A percentile compares a stretch with the other conserved stretches of the same genome.
Evolutionary conservation across 176 grass and related monocot genomes (phyloP).

Genomic region (Zizania latifolia): DNA sequence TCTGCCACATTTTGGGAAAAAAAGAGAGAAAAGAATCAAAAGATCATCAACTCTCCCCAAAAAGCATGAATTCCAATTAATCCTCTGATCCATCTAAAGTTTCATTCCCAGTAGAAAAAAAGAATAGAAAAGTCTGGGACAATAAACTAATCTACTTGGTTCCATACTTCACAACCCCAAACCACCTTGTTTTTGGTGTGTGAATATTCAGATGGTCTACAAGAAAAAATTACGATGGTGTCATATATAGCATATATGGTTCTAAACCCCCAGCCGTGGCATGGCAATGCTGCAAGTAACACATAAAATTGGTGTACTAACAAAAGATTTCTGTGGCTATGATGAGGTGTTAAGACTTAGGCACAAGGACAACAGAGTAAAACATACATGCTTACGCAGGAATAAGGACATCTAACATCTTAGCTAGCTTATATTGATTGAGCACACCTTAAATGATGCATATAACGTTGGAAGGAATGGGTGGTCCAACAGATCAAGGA

Average conservation of each 20-base stretch:
- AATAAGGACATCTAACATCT: too few species aligned
- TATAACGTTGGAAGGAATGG: slow-evolving; percentile 96
- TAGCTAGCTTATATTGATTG: neutral
- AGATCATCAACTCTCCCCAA: neutral
- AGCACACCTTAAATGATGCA: slow-evolving; percentile 88
- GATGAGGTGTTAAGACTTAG: neutral
- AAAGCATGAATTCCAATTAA: neutral
- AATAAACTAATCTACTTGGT: too few species aligned
- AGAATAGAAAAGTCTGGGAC: too few species aligned
- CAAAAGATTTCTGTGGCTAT: neutral
- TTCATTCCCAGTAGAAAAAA: too few species aligned
- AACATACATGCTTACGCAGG: neutral
- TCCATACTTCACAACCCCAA: too few species aligned
- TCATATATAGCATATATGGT: neutral
- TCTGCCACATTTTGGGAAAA: slow-evolving; percentile 44
- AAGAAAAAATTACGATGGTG: too few species aligned
- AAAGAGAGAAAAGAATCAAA: too few species aligned
- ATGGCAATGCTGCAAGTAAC: too few species aligned
- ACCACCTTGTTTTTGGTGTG: too few species aligned
- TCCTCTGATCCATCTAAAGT: too few species aligned
- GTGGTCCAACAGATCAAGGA: slow-evolving; percentile 89
- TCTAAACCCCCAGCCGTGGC: too few species aligned
- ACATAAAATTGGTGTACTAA: neutral
- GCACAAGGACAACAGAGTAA: neutral
- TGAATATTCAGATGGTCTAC: too few species aligned